Evolutionary conservation across 1,284 basidiomycete species (phyloP), one percentile per base, ranked within the genome.

Genomic region (Trichosporon asahii): DNA sequence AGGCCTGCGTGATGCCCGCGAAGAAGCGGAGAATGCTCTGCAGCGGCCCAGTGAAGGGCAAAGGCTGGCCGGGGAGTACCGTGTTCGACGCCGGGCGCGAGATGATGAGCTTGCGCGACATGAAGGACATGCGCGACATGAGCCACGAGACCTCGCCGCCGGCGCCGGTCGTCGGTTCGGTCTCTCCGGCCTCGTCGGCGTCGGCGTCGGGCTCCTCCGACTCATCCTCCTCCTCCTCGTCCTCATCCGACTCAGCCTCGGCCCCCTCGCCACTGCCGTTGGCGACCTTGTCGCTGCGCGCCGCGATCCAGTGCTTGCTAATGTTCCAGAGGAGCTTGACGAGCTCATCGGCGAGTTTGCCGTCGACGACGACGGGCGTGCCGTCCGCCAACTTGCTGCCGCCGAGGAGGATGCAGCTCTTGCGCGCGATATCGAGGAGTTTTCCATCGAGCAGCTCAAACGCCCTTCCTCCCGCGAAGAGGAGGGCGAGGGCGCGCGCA

Each of bases 261-360:
- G n/a, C 68, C 67, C 44, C 27, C 70, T 67, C 18, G 66, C 40
- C 68, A 29, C 66, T 11, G 66, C 49, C 68, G 35, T 68, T 65
- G 25, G 71, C 68, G 6, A 12, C 63, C 44, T 69, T 66, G 63
- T 66, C 69, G 72, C 55, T 27, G 27, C 57, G 57, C 27, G 79
- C 79, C 60, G 80, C 80, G n/a, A 84, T 88, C 84, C 95, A 95
- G 81, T 89, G 90, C 83, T 93, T 94, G 33, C 92, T 92, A 35
- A 97, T 85, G 78, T 91, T 97, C 78, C 97, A 94, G 15, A 99
- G 83, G 75, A 98, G 95, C 86, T 98, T 98, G 78, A 98, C 94
- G 15, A 94, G 85, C 83, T 98, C 94, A 73, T 97, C 83, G 68
- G 90, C 88, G 18, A 96, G 85, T 3, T 88, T 83, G 49, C 90